Base-by-base conservation (phyloP, 1,284 basidiomycete species). In the Fomitopsis palustris region DNA sequence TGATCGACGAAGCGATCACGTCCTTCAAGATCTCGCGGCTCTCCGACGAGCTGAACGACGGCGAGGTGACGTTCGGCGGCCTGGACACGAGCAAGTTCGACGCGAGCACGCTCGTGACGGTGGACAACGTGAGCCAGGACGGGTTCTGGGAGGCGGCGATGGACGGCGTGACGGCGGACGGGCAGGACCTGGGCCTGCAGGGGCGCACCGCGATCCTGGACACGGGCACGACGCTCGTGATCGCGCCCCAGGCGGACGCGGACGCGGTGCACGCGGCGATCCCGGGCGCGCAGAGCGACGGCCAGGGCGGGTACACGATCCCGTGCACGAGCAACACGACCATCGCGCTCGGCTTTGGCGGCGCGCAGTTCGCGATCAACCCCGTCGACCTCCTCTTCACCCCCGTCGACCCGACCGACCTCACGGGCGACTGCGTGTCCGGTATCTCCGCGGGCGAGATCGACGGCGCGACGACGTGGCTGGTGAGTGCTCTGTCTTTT, bases 111-210 rank as follows among this genome's bases (percentile, higher is more conserved):
- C 77, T 88, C 42, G 77, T 81, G 47, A 84, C 81, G 0, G 62
- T 91, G 57, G 65, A 72, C 58, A 91, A 90, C 65, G 81, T 88
- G 65, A 88, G 81, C 70, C 61, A 65, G 16, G 61, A 70, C 31
- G 90, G 92, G 35, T 95, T 93, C 79, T 95, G 92, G 92, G 88
- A 92, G 75, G 87, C 79, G 9, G 71, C 72, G 3, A 74, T 95
- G 70, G 81, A 84, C 63, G 74, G 76, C 4, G 76, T 89, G 60
- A 77, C 81, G 23, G 82, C 89, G 60, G 77, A 87, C 65, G 86
- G 84, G 21, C 64, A 75, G 51, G 77, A 81, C 68, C 67, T 81
- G 42, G 80, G 82, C 16, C 75, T 91, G 49, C 63, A 70, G 19
- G 82, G 82, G 47, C 85, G 88, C 67, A 85, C 84, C 39, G 85